Base-by-base conservation (phyloP, 768 basidiomycete species). In the Lactarius deliciosus region DNA sequence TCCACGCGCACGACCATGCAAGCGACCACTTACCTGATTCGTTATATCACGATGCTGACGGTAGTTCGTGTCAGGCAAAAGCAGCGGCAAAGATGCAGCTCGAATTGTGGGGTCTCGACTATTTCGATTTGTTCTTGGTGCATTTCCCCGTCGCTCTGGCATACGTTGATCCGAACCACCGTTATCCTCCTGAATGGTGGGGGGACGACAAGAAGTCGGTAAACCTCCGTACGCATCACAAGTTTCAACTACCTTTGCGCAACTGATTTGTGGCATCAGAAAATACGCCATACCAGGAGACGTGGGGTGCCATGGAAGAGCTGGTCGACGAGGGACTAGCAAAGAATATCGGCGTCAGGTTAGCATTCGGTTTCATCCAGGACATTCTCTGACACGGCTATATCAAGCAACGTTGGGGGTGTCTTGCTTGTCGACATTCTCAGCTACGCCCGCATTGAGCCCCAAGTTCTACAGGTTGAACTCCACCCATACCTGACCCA, bases 131-230 rank as follows among this genome's bases (percentile, higher is more conserved):
- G 57, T 92, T 85, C 81, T 79, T 91, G 50, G 79, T 95, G 60
- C 94, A 96, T 76, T 95, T 95, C 83, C 94, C 94, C 25, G 81
- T 95, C 69, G 79, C 93, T 34, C 80, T 96, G 69, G 74, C 86
- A 75, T 93, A 94, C 72, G 90, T 95, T 60, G 89, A 92, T 74
- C 89, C 90, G 54, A 73, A 75, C 25, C 84, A 86, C 72, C 84
- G 86, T 68, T 94, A 91, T 76, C 92, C 94, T 53, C 87, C 92
- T 10, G 91, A 88, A 73, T 95, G 94, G 94, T 85, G 76, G 60
- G 88, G 84, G 38, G 87, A 90, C 61, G 86, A 92, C 73, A 84
- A 84, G 66, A 86, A 85, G 72, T 20, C 61, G 43, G 86, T 92
- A 38, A 77, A 85, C 70, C 81, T 87, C 45, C 82, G 87, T 87